These are phyloP conservation scores for Brassica juncea DNA, from an alignment of 345 rosid genomes.

Conservation along the genomic window DNA sequence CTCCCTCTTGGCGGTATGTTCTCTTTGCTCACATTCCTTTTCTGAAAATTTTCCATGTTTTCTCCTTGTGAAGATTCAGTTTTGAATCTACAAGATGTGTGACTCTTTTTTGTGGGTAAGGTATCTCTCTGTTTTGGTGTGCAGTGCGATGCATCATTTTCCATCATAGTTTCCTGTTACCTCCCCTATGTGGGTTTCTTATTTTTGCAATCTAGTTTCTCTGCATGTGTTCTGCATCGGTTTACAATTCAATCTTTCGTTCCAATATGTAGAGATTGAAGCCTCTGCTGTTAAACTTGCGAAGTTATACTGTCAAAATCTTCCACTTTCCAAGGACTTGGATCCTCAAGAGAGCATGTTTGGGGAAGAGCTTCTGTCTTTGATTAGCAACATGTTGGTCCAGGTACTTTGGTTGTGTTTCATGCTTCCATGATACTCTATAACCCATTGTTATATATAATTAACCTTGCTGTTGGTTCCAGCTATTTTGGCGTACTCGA, in stretches of 20 bases:
- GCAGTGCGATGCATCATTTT: slow-evolving; percentile 5
- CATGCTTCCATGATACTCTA: not conserved
- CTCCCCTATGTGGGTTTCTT: slow-evolving; percentile 11
- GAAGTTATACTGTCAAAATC: slow-evolving; percentile 69
- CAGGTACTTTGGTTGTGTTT: slow-evolving; percentile 56
- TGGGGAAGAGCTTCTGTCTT: slow-evolving; percentile 87
- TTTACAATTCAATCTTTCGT: slow-evolving; percentile 22
- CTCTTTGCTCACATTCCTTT: slow-evolving; percentile 23
- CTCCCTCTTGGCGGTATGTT: slow-evolving; percentile 61
- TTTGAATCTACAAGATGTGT: not conserved
- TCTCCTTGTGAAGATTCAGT: not conserved
- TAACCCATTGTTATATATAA: not conserved
- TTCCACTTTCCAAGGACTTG: slow-evolving; percentile 83
- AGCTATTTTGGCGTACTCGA: slow-evolving; percentile 84
- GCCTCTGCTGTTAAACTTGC: slow-evolving; percentile 58
- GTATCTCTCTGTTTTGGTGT: slow-evolving; percentile 13
- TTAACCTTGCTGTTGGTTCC: slow-evolving; percentile 26
- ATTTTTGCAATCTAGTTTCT: slow-evolving; percentile 1
- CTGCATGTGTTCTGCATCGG: slow-evolving; percentile 14
- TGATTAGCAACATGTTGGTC: slow-evolving; percentile 72
- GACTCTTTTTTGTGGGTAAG: slow-evolving; percentile 9
- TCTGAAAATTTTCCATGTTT: not conserved
- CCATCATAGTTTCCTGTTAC: slow-evolving; percentile 4
- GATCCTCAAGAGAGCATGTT: slow-evolving; percentile 92
- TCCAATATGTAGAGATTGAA: slow-evolving; percentile 60